Base-by-base conservation (phyloP, 257 asterid species). In the Sherardia arvensis region DNA sequence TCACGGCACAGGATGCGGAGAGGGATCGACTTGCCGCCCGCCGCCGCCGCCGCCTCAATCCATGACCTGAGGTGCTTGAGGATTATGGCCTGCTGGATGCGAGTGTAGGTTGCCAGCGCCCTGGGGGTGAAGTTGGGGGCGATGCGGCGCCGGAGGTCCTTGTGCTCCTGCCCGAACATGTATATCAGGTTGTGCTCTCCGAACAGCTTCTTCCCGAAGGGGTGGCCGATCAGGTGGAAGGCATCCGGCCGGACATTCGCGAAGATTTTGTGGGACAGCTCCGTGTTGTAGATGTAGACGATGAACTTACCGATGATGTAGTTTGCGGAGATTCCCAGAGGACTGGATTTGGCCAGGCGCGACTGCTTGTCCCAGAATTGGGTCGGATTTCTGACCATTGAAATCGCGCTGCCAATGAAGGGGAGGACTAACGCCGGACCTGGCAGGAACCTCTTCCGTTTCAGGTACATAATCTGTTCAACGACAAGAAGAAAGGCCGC, bases 211-310 rank as follows among this genome's bases (percentile, higher is more conserved):
- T 88, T 86, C 0, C 98, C 98, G 62, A 91, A 86, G 15, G 97
- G 97, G 23, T 88, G 96, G 32, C 95, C 98, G 53, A 88, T 65
- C 60, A 91, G 94, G 55, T 88, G 97, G 72, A 91, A 91, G 62
- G 91, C 97, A 58, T 92, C 98, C 5, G 95, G 95, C 0, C 95
- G 95, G 48, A 92, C 95, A 68, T 88, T 92, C 66, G 93, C 58
- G 64, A 92, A 92, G 74, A 92, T 65, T 62, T 82, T 85, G 76
- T 87, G 90, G 22, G 97, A 88, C 25, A 82, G 82, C 21, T 92
- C 95, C 23, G 95, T 36, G 48, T 91, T 83, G 74, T 87, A 83
- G 54, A 92, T 82, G 86, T 86, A 92, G 53, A 92, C 67, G 29
- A 92, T 86, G 76, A 83, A 92, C 30, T 77, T 85, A 3, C 98